phyloP scores from a whole-genome alignment of 805 yeast genomes.

The Saccharomycopsis malanga region DNA sequence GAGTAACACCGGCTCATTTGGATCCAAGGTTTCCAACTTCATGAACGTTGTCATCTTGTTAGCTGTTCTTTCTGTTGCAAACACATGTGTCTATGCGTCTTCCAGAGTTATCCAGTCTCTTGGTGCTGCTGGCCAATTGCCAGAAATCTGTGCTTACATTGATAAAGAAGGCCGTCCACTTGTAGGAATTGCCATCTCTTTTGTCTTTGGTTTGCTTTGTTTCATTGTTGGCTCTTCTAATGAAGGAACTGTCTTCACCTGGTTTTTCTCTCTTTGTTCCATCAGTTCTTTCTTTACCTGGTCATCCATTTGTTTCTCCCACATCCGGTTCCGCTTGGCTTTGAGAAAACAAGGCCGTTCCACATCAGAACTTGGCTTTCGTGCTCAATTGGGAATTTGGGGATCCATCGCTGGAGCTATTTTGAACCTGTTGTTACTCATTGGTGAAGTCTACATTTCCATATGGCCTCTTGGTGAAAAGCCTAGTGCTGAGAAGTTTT shows the following conservation, averaged over 20 bases:
- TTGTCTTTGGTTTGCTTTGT: conserved; percentile 51
- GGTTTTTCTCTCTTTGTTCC: conserved; percentile 59
- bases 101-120: conserved; percentile 47
- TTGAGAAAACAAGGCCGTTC: conserved; percentile 46
- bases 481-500: conserved; percentile 34
- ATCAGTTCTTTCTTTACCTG: conserved; percentile 57
- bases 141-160: conserved; percentile 42
- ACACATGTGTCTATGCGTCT: conserved; percentile 46
- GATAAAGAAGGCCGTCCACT: conserved; percentile 56
- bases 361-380: conserved; percentile 44
- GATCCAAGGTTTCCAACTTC: conserved; percentile 41
- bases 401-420: conserved; percentile 48
- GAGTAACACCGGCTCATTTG: conserved; percentile 42
- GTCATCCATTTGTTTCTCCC: conserved; percentile 49
- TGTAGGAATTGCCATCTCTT: conserved; percentile 44
- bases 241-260: conserved; percentile 48
- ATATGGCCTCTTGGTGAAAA: conserved; percentile 46
- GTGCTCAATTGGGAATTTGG: conserved; percentile 43
- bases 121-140: conserved; percentile 55
- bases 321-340: conserved; percentile 53
- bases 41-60: conserved; percentile 58
- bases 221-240: conserved; percentile 60
- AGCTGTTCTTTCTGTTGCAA: conserved; percentile 51
- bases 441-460: conserved; percentile 63
- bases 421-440: conserved; percentile 42